Conservation (phyloP, 2,329 filamentous ascomycete genomes). For the Periconia sp. region DNA sequence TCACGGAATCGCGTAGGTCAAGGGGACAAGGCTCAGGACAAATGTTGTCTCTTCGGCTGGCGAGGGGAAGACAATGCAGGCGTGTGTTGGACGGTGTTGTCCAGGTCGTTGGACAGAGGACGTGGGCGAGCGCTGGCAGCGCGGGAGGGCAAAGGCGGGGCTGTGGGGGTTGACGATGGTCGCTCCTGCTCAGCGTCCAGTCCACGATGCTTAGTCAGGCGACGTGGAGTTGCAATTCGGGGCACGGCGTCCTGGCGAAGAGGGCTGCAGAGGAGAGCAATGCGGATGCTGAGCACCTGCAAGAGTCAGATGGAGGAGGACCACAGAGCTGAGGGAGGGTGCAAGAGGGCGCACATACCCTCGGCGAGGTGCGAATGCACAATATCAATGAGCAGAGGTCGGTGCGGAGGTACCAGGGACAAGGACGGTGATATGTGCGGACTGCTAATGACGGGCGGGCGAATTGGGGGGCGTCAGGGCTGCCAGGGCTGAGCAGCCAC, state of each 20-base stretch:
- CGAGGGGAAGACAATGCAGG: conserved; percentile 6
- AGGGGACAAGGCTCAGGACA: conserved; percentile 3
- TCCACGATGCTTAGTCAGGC: conserved; percentile 10
- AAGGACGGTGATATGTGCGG: conserved; percentile 22
- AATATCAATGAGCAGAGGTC: conserved; percentile 10
- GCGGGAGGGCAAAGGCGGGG: conserved; percentile 16
- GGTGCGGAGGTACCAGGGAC: conserved; percentile 13
- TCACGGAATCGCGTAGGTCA: neutral
- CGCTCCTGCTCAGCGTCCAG: conserved; percentile 5
- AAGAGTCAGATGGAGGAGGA: no score
- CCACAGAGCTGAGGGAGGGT: conserved; percentile 3
- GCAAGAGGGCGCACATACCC: conserved; percentile 3
- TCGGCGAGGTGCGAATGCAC: conserved; percentile 5
- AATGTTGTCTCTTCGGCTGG: conserved; percentile 10
- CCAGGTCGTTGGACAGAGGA: conserved; percentile 5
- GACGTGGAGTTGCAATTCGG: neutral
- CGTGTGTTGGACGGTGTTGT: conserved; percentile 5
- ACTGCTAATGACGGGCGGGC: conserved; percentile 30
- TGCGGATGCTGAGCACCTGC: no score
- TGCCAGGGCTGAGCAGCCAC: conserved; percentile 21
- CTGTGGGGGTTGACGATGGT: conserved; percentile 7
- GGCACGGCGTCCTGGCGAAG: no score
- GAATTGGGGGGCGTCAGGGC: conserved; percentile 32
- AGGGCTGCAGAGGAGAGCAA: no score
- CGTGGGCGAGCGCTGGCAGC: neutral